Evolutionary conservation across 1,284 basidiomycete genomes (phyloP).

Genomic region (Sutorius eximius): DNA sequence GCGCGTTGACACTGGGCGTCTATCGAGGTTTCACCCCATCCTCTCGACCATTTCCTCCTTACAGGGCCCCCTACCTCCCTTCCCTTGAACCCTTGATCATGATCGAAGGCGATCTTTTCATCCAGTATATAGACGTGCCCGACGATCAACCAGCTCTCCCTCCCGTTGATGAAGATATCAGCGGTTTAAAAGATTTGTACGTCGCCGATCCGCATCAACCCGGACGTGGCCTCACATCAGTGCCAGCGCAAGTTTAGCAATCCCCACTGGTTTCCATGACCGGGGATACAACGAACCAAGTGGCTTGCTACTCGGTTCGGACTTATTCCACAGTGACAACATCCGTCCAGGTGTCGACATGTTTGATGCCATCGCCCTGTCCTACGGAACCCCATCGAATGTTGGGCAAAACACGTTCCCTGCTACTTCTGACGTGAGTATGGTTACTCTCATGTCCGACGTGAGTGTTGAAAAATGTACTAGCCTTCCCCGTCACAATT

Average conservation of each 20-base stretch:
- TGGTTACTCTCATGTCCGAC: neutral
- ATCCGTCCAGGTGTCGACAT: neutral
- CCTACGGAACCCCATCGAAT: neutral
- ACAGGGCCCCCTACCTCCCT: neutral
- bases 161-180: conserved; percentile 28
- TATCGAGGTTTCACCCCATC: conserved; percentile 1
- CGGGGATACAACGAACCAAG: neutral
- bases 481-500: neutral
- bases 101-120: conserved; percentile 17
- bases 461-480: neutral
- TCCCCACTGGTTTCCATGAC: neutral
- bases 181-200: conserved; percentile 23
- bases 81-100: conserved; percentile 11
- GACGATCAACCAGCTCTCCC: conserved; percentile 23
- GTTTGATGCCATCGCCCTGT: neutral
- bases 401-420: neutral
- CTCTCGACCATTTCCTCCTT: neutral
- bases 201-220: conserved; percentile 6
- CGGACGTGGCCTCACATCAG: conserved; percentile 12
- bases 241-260: conserved; percentile 10
- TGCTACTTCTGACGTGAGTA: conserved; percentile 12
- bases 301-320: conserved; percentile 17
- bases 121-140: conserved; percentile 21
- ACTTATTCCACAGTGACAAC: neutral
- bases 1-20: conserved; percentile 17